A percentile compares a stretch with the other conserved stretches of the same genome.
Conservation (phyloP, 148 eudicot species). For the Rhododendron molle region DNA sequence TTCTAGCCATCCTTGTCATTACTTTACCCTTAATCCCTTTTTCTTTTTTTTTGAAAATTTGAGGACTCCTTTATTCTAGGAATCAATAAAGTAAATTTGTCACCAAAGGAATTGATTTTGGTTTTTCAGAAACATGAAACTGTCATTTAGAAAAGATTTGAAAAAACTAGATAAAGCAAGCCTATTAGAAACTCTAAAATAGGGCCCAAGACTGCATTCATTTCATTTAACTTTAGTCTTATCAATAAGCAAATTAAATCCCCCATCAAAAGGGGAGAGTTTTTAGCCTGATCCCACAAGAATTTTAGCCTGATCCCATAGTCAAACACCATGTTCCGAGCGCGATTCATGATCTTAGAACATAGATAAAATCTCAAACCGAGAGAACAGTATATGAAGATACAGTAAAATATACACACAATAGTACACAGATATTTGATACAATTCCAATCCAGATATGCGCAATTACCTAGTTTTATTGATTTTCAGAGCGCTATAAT, state of each 20-base stretch:
- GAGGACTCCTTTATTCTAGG: no score
- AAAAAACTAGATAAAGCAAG: no score
- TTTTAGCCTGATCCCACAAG: not conserved
- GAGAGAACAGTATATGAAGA: not conserved
- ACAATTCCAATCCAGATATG: not conserved
- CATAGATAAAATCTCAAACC: not conserved
- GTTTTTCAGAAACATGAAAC: no score
- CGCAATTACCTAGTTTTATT: not conserved
- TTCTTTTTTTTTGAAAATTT: no score
- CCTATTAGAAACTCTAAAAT: no score
- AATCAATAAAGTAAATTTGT: no score
- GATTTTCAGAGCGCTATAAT: not conserved
- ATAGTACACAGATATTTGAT: not conserved
- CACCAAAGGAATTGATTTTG: no score
- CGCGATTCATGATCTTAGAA: not conserved
- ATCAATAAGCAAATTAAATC: no score
- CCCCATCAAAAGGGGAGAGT: not conserved
- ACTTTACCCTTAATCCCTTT: no score
- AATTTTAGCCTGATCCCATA: not conserved
- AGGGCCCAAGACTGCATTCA: no score
- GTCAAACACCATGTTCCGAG: not conserved
- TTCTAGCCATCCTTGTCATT: no score
- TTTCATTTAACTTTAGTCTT: not conserved
- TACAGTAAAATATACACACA: not conserved
- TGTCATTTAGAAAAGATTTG: no score